Percentiles rank a stretch among this genome's conserved stretches.
Evolutionary conservation across 2,329 filamentous ascomycete species (phyloP).

Genomic region (Graphilbum ipis-grandicollis): DNA sequence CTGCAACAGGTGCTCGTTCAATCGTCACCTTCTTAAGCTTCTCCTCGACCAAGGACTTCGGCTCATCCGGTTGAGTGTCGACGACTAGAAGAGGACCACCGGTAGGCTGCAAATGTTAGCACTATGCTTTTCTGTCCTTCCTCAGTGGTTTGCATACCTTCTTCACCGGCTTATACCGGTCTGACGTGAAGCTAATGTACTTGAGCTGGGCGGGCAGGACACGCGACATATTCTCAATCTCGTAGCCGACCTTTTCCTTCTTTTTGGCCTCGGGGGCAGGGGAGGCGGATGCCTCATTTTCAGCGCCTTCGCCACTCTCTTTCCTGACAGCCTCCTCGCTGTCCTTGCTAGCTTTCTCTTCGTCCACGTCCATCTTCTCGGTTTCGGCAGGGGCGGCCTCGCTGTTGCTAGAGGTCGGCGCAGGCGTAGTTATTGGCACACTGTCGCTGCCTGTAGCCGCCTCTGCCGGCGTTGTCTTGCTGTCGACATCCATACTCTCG

Average conservation of each 20-base stretch:
- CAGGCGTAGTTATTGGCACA: constrained; percentile 10
- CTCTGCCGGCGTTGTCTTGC: constrained; percentile 25
- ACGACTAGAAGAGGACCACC: constrained; percentile 84
- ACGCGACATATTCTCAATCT: constrained; percentile 91
- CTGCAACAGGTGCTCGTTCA: constrained; percentile 41
- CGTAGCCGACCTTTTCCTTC: constrained; percentile 94
- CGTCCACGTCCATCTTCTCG: constrained; percentile 82
- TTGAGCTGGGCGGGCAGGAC: constrained; percentile 86
- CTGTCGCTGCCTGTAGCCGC: constrained; percentile 2
- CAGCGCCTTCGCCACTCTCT: constrained; percentile 30
- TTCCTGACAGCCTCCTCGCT: constrained; percentile 44
- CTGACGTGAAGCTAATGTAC: constrained; percentile 82
- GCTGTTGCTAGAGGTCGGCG: constrained; percentile 15
- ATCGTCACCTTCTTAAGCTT: constrained; percentile 70
- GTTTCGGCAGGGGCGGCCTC: constrained; percentile 12
- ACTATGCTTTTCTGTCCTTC: too few species aligned
- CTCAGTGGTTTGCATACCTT: too few species aligned
- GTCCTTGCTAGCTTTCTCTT: constrained; percentile 36
- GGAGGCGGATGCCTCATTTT: constrained; percentile 40
- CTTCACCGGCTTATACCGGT: constrained; percentile 80
- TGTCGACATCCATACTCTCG: constrained; percentile 93
- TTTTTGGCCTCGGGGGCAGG: constrained; percentile 52
- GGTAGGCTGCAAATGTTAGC: constrained; percentile 45
- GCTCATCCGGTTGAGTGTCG: constrained; percentile 63
- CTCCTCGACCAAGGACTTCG: constrained; percentile 71